A percentile compares a stretch with the other conserved stretches of the same genome.
Evolutionary conservation across 768 basidiomycete species (phyloP).

Genomic region (Holtermannia corniformis): DNA sequence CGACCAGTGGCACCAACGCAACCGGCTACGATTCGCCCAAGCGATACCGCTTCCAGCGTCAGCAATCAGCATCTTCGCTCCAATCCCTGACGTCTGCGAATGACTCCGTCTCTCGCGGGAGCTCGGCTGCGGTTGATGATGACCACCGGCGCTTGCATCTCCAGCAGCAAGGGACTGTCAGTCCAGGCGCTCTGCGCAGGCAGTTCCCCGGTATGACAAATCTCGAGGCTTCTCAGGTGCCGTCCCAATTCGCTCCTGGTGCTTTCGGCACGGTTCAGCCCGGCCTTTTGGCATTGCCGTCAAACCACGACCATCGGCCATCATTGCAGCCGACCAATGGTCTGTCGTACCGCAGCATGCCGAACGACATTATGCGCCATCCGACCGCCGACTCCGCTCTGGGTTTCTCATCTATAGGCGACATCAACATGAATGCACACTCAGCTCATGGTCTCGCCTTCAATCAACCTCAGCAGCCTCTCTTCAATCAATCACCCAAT

Average conservation of each 20-base stretch:
- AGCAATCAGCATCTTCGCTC: slow-evolving; percentile 15
- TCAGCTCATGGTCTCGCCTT: neutral
- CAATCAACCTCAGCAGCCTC: slow-evolving; percentile 6
- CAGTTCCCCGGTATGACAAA: slow-evolving; percentile 14
- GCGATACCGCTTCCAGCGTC: slow-evolving; percentile 9
- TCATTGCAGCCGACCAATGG: neutral
- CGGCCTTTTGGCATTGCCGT: slow-evolving; percentile 7
- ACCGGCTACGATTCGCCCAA: neutral
- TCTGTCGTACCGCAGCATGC: neutral
- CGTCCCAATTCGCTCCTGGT: neutral
- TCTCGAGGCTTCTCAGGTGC: neutral
- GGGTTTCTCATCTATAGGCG: neutral
- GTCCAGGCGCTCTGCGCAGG: slow-evolving; percentile 21
- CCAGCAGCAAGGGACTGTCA: slow-evolving; percentile 14
- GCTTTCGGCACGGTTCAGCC: slow-evolving; percentile 1
- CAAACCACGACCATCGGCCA: neutral
- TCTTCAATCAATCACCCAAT: slow-evolving; percentile 12
- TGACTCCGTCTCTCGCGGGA: neutral
- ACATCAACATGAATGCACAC: neutral
- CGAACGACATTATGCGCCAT: neutral
- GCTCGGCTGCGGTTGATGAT: neutral
- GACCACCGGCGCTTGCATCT: neutral
- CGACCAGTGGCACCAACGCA: neutral
- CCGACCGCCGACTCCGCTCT: neutral
- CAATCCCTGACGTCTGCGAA: slow-evolving; percentile 5